Evolutionary conservation across 495 filamentous ascomycete species (phyloP), one percentile per base, ranked within the genome.

Genomic region (Aspergillus wentii): DNA sequence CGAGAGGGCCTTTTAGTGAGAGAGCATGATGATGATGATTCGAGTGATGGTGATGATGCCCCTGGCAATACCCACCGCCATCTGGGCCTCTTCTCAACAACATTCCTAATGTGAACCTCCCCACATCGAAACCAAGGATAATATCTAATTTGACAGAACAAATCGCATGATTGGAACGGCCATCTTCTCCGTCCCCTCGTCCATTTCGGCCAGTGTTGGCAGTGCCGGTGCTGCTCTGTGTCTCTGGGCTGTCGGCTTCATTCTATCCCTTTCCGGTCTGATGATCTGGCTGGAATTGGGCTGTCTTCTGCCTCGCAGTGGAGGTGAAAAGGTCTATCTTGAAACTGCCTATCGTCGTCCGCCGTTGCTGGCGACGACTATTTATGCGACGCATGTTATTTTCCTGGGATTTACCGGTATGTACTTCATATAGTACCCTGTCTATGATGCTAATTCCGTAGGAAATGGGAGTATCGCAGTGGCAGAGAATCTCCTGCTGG

Each of bases 251-350:
- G 56, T 76, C 0, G 82, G 81, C 5, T 67, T 78, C n/a, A 14
- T 76, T 8, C 59, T 84, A 4, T 68, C 75, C 1, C 71, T 65
- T 18, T 76, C 68, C 22, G 82, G 79, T 0, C 53, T 85, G 3
- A 66, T 71, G 1, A 68, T 87, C 2, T 70, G 63, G 25, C 56
- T 87, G 4, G 83, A 87, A 48, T 78, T 79, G 44, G 82, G 81
- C 1, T 79, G 71, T 49, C 82, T 84, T 72, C 62, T 85, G 31
- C 82, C 82, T 10, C 63, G 78, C 15, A 79, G 72, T 15, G 80
- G 82, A 4, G 83, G 81, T 17, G 70, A 76, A 30, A 86, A 86
- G 50, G 75, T 85, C 13, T 87, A 87, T 42, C 74, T 87, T 27
- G 82, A 88, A 45, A 83, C 79, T 35, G 80, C 76, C 0, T 88